Percentiles rank a stretch among this genome's conserved stretches.
phyloP scores from a whole-genome alignment of 768 basidiomycete species.

The Mycena capillaripes region DNA sequence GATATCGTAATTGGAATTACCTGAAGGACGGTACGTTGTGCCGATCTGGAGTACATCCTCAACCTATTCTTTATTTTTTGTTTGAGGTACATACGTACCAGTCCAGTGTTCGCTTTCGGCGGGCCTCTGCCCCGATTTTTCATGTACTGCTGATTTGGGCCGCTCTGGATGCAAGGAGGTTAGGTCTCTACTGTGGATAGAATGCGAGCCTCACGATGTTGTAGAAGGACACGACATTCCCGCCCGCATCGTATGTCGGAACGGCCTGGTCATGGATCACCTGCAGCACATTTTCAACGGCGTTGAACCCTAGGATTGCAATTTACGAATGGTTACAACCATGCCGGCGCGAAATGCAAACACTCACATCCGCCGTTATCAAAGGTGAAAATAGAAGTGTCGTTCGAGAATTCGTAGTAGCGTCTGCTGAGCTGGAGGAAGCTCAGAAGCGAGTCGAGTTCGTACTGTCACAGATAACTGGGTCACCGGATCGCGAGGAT shows the following conservation, averaged over 20 bases:
- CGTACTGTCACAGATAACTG: slow-evolving; percentile 53
- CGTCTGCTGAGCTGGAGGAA: slow-evolving; percentile 68
- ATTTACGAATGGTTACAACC: not conserved
- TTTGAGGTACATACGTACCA: slow-evolving; percentile 11
- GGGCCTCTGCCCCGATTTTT: slow-evolving; percentile 35
- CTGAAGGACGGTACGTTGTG: slow-evolving; percentile 34
- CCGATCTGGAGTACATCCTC: slow-evolving; percentile 16
- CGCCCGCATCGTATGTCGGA: slow-evolving; percentile 21
- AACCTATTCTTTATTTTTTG: not conserved
- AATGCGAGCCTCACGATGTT: slow-evolving; percentile 22
- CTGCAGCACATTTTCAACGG: slow-evolving; percentile 29
- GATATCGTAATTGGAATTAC: not conserved
- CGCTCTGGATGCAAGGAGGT: slow-evolving; percentile 14
- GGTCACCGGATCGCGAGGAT: not conserved
- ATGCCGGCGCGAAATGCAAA: not conserved
- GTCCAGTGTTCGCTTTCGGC: slow-evolving; percentile 30
- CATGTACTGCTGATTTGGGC: slow-evolving; percentile 38
- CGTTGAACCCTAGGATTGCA: slow-evolving; percentile 28
- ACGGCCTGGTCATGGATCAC: slow-evolving; percentile 31
- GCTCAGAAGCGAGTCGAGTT: slow-evolving; percentile 66
- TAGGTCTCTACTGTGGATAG: no score
- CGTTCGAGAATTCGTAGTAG: slow-evolving; percentile 63
- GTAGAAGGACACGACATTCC: slow-evolving; percentile 33
- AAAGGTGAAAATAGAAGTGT: slow-evolving; percentile 59
- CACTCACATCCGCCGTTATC: slow-evolving; percentile 55